Evolutionary conservation across 495 filamentous ascomycete species (phyloP).

Genomic region (Neurospora sp.): DNA sequence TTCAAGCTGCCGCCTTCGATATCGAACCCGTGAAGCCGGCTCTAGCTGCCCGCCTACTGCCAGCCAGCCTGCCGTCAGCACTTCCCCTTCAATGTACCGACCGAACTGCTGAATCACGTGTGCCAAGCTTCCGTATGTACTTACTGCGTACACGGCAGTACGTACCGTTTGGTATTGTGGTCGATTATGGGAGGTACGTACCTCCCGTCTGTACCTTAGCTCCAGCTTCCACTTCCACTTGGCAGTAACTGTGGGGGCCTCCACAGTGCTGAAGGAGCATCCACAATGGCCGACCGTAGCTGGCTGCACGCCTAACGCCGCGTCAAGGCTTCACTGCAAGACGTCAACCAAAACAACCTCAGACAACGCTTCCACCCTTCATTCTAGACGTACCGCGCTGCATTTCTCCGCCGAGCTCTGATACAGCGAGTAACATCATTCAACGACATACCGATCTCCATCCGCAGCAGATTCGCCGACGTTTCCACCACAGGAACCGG

Average conservation of each 20-base stretch:
- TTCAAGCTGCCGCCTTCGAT: slow-evolving; percentile 9
- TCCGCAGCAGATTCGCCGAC: not conserved
- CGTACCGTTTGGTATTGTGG: not conserved
- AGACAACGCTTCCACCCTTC: not conserved
- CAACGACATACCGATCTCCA: not conserved
- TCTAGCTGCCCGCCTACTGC: not conserved
- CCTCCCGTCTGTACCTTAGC: not conserved
- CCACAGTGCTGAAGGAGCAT: not conserved
- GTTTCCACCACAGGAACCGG: not conserved
- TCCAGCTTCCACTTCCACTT: not conserved
- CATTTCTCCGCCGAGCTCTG: not conserved
- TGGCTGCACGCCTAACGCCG: not conserved
- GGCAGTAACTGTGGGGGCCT: not conserved
- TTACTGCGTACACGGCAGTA: not conserved
- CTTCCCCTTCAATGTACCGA: not conserved
- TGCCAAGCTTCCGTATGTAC: not conserved
- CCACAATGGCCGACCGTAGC: not conserved
- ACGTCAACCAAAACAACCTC: not conserved
- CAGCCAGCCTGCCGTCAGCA: not conserved
- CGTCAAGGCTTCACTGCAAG: not conserved
- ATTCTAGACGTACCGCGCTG: not conserved
- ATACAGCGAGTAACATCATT: not conserved
- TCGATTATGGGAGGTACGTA: not conserved
- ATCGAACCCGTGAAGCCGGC: not conserved
- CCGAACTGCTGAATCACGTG: slow-evolving; percentile 10